Base-by-base conservation (phyloP, 176 grass and related monocot species). In the Musa itinerans region DNA sequence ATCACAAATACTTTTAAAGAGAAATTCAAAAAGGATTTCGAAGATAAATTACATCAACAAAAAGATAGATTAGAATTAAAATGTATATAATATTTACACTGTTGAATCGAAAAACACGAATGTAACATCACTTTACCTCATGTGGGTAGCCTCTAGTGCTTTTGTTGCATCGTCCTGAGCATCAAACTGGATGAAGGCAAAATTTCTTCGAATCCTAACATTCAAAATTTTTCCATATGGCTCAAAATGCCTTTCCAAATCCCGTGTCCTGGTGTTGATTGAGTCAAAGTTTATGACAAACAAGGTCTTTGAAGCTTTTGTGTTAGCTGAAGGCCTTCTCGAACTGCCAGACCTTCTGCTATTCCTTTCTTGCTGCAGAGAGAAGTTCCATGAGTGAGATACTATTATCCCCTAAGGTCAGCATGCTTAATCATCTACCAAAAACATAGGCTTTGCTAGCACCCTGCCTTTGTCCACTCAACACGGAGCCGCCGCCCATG, bases 241-340 rank as follows among this genome's bases (percentile, higher is more conserved):
- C 54, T 98, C 95, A 79, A 98, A 98, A 66, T 94, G 95, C 57
- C 76, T 88, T 78, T 98, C 90, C 63, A 98, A 63, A 86, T 98
- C 95, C 80, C 78, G 85, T 58, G 85, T 89, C 68, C 90, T 92
- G 49, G 95, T 93, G 69, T 75, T 85, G 73, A 98, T 81, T 23
- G 90, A 88, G 56, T 98, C 95, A 86, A 98, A 98, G 78, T 98
- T 98, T 58, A 93, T 98, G 53, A 98, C 95, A 80, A 98, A 98
- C 75, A 99, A 83, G 20, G 95, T 99, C 84, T 94, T 99, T 16
- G 95, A 87, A 14, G 88, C 88, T 78, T 26, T 89, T 34, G 70
- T 73, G 65, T 83, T 94, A 68, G 61, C 85, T 66, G 90, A 88
- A 24, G 90, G 91, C 72, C 81, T 86, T 73, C 81, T 92, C 10